These are phyloP conservation scores for Plantago ovata DNA, from an alignment of 257 asterid genomes.

Conservation along the genomic window DNA sequence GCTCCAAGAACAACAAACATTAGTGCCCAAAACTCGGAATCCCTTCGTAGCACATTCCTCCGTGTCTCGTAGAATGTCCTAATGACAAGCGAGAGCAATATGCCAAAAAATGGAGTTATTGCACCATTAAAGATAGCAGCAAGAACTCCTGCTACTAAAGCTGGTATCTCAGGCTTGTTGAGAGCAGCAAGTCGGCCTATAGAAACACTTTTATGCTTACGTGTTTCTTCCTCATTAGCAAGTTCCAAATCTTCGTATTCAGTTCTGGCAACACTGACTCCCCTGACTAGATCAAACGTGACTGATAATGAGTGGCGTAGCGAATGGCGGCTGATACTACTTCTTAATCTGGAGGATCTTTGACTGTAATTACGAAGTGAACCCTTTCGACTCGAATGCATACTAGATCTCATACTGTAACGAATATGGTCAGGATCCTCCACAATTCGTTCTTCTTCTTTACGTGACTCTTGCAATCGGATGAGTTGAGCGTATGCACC, in stretches of 20 bases:
- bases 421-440: slow-evolving; percentile 36
- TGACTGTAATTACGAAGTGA: slow-evolving; percentile 48
- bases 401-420: slow-evolving; percentile 33
- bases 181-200: slow-evolving; percentile 53
- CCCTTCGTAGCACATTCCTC: slow-evolving; percentile 38
- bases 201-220: slow-evolving; percentile 43
- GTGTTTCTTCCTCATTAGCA: slow-evolving; percentile 25
- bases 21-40: slow-evolving; percentile 73
- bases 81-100: slow-evolving; percentile 54
- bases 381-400: slow-evolving; percentile 52
- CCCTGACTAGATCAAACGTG: slow-evolving; percentile 52
- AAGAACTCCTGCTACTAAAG: slow-evolving; percentile 42
- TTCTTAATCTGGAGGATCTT: slow-evolving; percentile 63
- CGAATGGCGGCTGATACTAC: slow-evolving; percentile 47
- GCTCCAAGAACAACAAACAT: slow-evolving; percentile 67
- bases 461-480: slow-evolving; percentile 46
- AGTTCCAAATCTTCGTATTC: slow-evolving; percentile 33
- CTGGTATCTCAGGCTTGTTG: slow-evolving; percentile 75
- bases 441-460: slow-evolving; percentile 29
- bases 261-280: slow-evolving; percentile 41
- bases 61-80: slow-evolving; percentile 60
- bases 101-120: slow-evolving; percentile 64
- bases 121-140: slow-evolving; percentile 74
- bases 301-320: slow-evolving; percentile 44
- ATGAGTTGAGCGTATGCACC: slow-evolving; percentile 62